A percentile compares a stretch with the other conserved stretches of the same genome.
These are phyloP conservation scores for Paspalum notatum DNA, from an alignment of 176 grass and related monocot species.

Conservation along the genomic window DNA sequence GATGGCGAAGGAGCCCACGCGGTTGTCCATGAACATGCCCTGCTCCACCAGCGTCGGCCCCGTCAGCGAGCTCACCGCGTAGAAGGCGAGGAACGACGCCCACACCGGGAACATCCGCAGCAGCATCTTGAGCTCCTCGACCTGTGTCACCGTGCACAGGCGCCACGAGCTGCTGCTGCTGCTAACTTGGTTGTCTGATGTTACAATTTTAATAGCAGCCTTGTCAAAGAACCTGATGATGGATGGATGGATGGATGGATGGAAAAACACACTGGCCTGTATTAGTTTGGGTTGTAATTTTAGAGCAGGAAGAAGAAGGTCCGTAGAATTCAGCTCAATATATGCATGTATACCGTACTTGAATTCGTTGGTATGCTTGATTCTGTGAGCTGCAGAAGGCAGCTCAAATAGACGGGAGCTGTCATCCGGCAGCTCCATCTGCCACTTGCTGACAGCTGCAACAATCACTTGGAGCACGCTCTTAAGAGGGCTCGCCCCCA, in stretches of 20 bases:
- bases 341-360: background rate
- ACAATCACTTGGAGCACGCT: constrained; percentile 54
- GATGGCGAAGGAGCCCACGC: constrained; percentile 29
- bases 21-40: constrained; percentile 49
- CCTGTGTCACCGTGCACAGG: constrained; percentile 58
- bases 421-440: constrained; percentile 40
- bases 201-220: constrained; percentile 31
- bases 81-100: constrained; percentile 41
- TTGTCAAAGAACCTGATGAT: constrained; percentile 61
- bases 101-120: constrained; percentile 33
- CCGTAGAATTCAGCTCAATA: no score
- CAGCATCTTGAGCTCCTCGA: constrained; percentile 55
- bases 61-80: background rate
- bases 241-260: no score
- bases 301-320: no score
- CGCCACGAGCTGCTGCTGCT: constrained; percentile 1
- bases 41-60: constrained; percentile 48
- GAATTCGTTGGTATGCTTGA: constrained; percentile 34
- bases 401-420: constrained; percentile 38
- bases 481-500: constrained; percentile 42
- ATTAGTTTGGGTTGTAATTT: no score
- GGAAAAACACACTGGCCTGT: no score
- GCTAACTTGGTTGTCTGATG: background rate
- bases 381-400: background rate
- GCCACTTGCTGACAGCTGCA: constrained; percentile 49